These are phyloP conservation scores for Pyropia yezoensis DNA, from an alignment of 23 red algal genomes.

Conservation along the genomic window DNA sequence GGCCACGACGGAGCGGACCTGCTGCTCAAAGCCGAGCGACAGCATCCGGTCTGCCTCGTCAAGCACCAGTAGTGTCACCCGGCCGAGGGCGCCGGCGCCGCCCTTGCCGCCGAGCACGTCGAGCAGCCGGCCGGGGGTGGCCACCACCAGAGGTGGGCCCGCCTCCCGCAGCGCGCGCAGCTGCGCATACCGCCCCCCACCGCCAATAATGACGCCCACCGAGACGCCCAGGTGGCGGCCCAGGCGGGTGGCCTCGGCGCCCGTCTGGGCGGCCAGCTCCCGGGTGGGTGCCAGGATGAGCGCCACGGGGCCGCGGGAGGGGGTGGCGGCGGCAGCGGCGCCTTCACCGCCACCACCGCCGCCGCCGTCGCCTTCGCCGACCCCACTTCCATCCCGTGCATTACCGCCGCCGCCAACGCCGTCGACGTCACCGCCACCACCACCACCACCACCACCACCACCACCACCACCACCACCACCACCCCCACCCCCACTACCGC, in stretches of 20 bases:
- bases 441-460: slow-evolving; percentile 6
- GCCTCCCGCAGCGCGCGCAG: slow-evolving; percentile 41
- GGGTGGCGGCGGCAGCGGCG: no score
- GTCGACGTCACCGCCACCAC: no score
- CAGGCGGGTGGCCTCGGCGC: slow-evolving; percentile 21
- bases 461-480: not conserved
- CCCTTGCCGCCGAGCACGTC: slow-evolving; percentile 70
- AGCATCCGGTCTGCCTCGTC: slow-evolving; percentile 91
- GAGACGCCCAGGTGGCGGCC: not conserved
- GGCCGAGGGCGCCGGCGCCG: slow-evolving; percentile 21
- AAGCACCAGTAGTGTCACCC: slow-evolving; percentile 60
- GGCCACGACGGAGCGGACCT: slow-evolving; percentile 57
- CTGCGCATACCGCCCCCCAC: slow-evolving; percentile 57
- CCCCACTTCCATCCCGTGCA: no score
- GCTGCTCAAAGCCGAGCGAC: slow-evolving; percentile 63
- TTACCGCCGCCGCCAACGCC: no score
- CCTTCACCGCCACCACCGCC: no score
- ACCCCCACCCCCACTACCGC: not conserved
- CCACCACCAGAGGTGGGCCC: slow-evolving; percentile 56
- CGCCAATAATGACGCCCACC: slow-evolving; percentile 35
- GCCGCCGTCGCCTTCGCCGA: no score
- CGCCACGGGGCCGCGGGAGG: slow-evolving; percentile 16
- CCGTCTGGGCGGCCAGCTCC: slow-evolving; percentile 68
- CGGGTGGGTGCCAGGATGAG: slow-evolving; percentile 62
- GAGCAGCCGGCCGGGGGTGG: slow-evolving; percentile 76